phyloP scores from a whole-genome alignment of 352 stramenopile genomes.

The Pythium oligandrum region DNA sequence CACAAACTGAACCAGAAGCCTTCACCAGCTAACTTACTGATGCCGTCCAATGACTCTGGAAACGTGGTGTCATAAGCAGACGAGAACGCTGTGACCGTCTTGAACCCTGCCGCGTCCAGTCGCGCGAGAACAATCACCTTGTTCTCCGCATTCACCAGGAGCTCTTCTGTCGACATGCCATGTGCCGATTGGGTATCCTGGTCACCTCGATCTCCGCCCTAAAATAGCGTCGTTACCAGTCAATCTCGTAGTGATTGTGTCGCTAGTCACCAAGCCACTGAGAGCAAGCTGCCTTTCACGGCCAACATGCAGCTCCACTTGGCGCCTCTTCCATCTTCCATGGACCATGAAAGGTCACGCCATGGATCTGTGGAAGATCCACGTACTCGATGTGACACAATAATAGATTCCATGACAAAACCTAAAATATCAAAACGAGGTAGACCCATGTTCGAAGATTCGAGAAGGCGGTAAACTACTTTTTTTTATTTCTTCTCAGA shows the following conservation, averaged over 20 bases:
- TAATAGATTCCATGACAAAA: background rate
- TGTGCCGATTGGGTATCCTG: too few species aligned
- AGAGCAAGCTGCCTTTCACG: too few species aligned
- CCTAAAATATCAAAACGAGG: slow-evolving; percentile 1
- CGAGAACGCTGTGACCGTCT: slow-evolving; percentile 50
- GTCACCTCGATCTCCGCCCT: too few species aligned
- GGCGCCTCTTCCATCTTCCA: too few species aligned
- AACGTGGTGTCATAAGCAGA: slow-evolving; percentile 54
- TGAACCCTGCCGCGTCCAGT: slow-evolving; percentile 36
- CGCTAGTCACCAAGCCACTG: too few species aligned
- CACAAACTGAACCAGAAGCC: background rate
- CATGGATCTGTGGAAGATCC: slow-evolving; percentile 5
- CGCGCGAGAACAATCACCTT: slow-evolving; percentile 54
- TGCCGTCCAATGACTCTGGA: slow-evolving; percentile 52
- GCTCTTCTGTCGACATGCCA: slow-evolving; percentile 49
- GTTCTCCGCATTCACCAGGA: slow-evolving; percentile 38
- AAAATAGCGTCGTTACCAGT: too few species aligned
- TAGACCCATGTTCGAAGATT: background rate
- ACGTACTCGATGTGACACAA: slow-evolving; percentile 4
- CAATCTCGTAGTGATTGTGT: too few species aligned
- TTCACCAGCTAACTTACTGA: slow-evolving; percentile 31
- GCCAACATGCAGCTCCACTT: too few species aligned
- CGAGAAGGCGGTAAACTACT: too few species aligned
- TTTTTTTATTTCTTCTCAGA: too few species aligned
- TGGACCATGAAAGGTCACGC: slow-evolving; percentile 11